Base-by-base conservation (phyloP, 2,329 filamentous ascomycete species). In the Colletotrichum sp. region DNA sequence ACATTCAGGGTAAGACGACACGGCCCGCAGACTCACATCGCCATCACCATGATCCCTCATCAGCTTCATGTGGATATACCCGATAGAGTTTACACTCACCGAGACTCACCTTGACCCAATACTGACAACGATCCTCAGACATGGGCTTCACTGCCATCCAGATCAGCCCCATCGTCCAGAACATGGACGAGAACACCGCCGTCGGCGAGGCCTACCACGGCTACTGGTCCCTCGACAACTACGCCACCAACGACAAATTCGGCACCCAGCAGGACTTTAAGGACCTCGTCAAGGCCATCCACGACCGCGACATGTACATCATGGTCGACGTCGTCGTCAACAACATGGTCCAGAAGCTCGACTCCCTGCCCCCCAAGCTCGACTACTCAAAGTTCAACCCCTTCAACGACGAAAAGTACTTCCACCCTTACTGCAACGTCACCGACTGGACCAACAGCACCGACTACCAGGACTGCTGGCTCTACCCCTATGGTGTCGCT, bases 341-440 rank as follows among this genome's bases (percentile, higher is more conserved):
- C 79, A 88, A 91, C 80, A 87, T 88, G 79, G 75, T 77, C 36
- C 75, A 77, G 71, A 77, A 90, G 84, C 28, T 76, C 32, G 73
- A 76, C 32, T 87, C 83, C n/a, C 57, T 88, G 89, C 63, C 84
- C 86, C 44, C 89, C 90, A 15, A 92, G 93, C 77, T 82, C 59
- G 64, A 72, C 34, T 78, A 71, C 65, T 69, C 26, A 62, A 81
- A 81, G 71, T 75, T 76, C 75, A 80, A 82, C 68, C 78, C 77
- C 77, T 84, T 90, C 65, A 89, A 94, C 82, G 83, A 89, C 26
- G 75, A 87, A 28, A 87, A 87, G 34, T 92, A 92, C 79, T 95
- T 90, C 83, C 92, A 95, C 80, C 57, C 88, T 3, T 90, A 88
- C 81, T 94, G 93, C 82, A 80, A 92, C 69, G 87, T 88, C 72